Base-by-base conservation (phyloP, 1,139 yeast genomes). In the Candida dubliniensis region DNA sequence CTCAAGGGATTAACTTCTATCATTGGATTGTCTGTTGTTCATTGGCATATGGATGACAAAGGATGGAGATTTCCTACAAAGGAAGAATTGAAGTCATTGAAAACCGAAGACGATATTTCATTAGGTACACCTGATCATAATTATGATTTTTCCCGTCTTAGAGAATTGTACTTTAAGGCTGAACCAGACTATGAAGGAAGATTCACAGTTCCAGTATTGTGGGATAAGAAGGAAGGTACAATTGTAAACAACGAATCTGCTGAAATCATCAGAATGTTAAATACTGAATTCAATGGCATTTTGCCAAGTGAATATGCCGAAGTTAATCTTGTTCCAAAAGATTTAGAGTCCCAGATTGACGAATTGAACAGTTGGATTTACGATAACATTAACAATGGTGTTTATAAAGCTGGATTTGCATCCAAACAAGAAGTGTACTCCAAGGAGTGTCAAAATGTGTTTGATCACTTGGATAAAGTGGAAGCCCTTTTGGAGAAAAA, bases 371-470 rank as follows among this genome's bases (percentile, higher is more conserved):
- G 71, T n/a, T 87, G 96, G 95, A 77, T 87, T 40, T 91, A 91
- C 63, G 85, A 86, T 58, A 79, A 76, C 56, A 85, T 93, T 64
- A 91, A 90, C 73, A 90, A 89, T 61, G 98, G 97, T 34, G 98
- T 93, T 30, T 93, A 93, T 74, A 93, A 90, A 69, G 55, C 95
- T 2, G 98, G 98, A 0, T 93, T 91, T 66, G 90, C 97, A 6
- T 82, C 91, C 15, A 77, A 77, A 45, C 95, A 89, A 60, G 90
- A 84, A 48, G 89, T 86, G 23, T 93, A 93, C 60, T 95, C 87
- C 52, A 69, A 69, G 48, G 87, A 87, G 55, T 91, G 87, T 7
- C 64, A 61, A 35, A 77, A 75, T 40, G 71, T 91, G 31, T 93
- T 93, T 62, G 68, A 71, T 31, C 76, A 84, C 52, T 74, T 91